Conservation (phyloP, 345 rosid genomes). For the Hevea brasiliensis region DNA sequence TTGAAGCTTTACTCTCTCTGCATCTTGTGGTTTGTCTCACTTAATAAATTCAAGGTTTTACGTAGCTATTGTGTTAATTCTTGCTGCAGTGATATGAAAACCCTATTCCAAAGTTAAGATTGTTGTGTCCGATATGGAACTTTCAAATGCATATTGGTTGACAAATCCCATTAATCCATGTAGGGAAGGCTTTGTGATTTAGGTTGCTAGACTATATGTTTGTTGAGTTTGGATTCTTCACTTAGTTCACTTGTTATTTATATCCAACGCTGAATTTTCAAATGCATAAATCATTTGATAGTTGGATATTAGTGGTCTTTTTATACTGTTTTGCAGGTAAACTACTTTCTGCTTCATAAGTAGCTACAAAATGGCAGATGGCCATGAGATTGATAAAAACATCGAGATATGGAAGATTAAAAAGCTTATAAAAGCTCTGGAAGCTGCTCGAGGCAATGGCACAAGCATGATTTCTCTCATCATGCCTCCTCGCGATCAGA, state of each 20-base stretch:
- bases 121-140: background rate
- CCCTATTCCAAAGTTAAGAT: background rate
- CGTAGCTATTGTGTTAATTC: background rate
- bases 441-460: conserved; percentile 91
- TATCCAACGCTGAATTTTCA: too few species aligned
- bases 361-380: conserved; percentile 37
- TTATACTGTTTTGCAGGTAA: conserved; percentile 21
- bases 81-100: background rate
- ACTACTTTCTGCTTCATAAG: background rate
- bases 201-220: too few species aligned
- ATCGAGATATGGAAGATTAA: conserved; percentile 96
- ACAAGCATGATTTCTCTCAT: conserved; percentile 97
- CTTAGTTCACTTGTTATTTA: too few species aligned
- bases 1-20: background rate
- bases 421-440: conserved; percentile 82
- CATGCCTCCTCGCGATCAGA: conserved; percentile 95
- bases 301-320: background rate
- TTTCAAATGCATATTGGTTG: too few species aligned
- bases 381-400: conserved; percentile 72
- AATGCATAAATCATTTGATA: background rate
- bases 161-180: too few species aligned
- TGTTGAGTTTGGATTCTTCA: too few species aligned
- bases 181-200: too few species aligned
- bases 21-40: background rate
- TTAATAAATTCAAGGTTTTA: background rate